A percentile compares a stretch with the other conserved stretches of the same genome.
Evolutionary conservation across 2,329 filamentous ascomycete genomes (phyloP).

Genomic region (Penicillium sp.): DNA sequence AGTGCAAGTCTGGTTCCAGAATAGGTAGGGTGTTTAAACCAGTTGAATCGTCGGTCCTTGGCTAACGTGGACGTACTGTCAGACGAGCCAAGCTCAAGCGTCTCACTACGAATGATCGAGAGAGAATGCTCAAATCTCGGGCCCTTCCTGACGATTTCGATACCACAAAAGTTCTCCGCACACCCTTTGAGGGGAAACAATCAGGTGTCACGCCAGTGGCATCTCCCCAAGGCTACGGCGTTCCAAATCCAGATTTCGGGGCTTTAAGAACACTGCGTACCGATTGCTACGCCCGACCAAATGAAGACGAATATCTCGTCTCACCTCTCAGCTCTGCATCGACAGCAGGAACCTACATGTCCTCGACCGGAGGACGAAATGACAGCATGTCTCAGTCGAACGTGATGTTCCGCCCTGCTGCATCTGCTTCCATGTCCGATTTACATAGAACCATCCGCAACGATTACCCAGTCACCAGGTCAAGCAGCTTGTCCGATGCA

Average conservation of each 20-base stretch:
- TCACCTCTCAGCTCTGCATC: slow-evolving; percentile 39
- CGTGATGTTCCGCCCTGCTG: slow-evolving; percentile 26
- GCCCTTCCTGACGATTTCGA: slow-evolving; percentile 60
- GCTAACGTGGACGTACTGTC: slow-evolving; percentile 1
- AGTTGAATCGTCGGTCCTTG: neutral
- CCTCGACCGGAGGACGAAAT: slow-evolving; percentile 30
- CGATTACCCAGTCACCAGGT: slow-evolving; percentile 31
- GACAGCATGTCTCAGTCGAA: slow-evolving; percentile 29
- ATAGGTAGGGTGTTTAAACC: slow-evolving; percentile 62
- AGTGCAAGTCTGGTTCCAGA: slow-evolving; percentile 98
- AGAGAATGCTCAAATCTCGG: slow-evolving; percentile 60
- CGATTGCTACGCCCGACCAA: slow-evolving; percentile 32
- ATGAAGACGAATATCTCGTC: slow-evolving; percentile 40
- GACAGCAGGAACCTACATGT: slow-evolving; percentile 36
- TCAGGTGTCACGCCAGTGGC: slow-evolving; percentile 50
- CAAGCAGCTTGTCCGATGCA: slow-evolving; percentile 38
- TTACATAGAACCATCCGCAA: slow-evolving; percentile 30
- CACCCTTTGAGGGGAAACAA: slow-evolving; percentile 48
- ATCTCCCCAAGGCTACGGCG: slow-evolving; percentile 44
- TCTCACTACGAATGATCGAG: slow-evolving; percentile 59
- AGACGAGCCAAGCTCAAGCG: slow-evolving; percentile 63
- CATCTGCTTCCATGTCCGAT: slow-evolving; percentile 28
- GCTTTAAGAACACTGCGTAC: slow-evolving; percentile 33
- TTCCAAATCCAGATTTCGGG: slow-evolving; percentile 39
- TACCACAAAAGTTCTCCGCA: slow-evolving; percentile 58